phyloP scores from a whole-genome alignment of 1,139 yeast genomes.

The Suhomyces coccinellae region DNA sequence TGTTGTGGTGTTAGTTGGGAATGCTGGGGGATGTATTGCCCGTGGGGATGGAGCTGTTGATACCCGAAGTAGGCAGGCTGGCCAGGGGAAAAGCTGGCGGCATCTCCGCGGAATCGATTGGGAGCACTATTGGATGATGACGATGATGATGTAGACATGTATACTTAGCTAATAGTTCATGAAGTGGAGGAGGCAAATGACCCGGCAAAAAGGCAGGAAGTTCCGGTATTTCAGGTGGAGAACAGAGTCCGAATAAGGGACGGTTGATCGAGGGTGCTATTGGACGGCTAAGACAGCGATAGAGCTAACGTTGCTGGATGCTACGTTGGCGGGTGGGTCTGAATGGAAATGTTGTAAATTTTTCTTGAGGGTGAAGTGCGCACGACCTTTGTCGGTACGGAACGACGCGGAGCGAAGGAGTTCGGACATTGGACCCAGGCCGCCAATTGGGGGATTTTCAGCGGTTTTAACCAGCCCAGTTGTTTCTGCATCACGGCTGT shows the following conservation, averaged over 20 bases:
- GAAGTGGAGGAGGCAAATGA: slow-evolving; percentile 1
- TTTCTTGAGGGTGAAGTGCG: slow-evolving; percentile 6
- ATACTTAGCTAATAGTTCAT: slow-evolving; percentile 4
- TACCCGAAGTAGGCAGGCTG: slow-evolving; percentile 18
- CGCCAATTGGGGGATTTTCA: not conserved
- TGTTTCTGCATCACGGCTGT: not conserved
- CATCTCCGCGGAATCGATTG: slow-evolving; percentile 45
- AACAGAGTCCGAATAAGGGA: not conserved
- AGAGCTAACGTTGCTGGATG: slow-evolving; percentile 7
- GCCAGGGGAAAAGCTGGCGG: slow-evolving; percentile 43
- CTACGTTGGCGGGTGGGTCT: slow-evolving; percentile 8
- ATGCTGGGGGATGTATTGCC: slow-evolving; percentile 21
- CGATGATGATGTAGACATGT: slow-evolving; percentile 16
- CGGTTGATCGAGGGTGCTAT: not conserved
- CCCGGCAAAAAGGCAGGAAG: not conserved
- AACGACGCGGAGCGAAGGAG: slow-evolving; percentile 1
- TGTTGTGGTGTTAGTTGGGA: slow-evolving; percentile 24
- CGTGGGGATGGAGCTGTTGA: slow-evolving; percentile 19
- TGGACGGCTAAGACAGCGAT: not conserved
- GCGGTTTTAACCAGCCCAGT: not conserved
- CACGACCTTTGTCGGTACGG: slow-evolving; percentile 4
- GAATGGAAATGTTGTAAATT: slow-evolving; percentile 5
- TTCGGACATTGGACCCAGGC: not conserved
- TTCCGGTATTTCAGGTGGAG: not conserved
- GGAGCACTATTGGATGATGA: slow-evolving; percentile 32